Evolutionary conservation across 106 monocot species (phyloP), one percentile per base, ranked within the genome.

Genomic region (Agapanthus africanus): DNA sequence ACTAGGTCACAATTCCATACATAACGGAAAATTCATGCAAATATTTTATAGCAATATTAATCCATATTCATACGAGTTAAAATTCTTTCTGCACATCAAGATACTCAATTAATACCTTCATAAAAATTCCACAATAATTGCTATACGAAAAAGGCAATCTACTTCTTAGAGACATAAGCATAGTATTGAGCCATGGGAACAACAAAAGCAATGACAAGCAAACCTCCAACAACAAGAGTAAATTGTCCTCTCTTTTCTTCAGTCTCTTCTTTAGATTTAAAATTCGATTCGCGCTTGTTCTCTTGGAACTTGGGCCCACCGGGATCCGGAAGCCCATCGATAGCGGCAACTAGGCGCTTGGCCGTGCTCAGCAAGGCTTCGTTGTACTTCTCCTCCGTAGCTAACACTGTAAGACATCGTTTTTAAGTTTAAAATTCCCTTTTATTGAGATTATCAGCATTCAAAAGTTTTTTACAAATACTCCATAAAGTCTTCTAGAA

Each of bases 151-250:
- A 56, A 25, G 0, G 23, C 54, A 56, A n/a, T 56, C 4, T 56
- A 94, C 66, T 90, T 94, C 74, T 77, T 94, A 16, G 94, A 94
- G 36, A 94, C 76, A 76, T 90, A 94, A 19, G 64, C 64, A 77
- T 95, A 95, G 61, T 95, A 95, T 70, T 95, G 95, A 39, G 95
- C 95, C 95, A 95, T 95, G 16, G 95, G 95, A 78, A 95, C 91
- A 4, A 95, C 91, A 79, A 95, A 95, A 40, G 95, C 85, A 68
- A 95, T 86, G 32, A 84, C 95, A 40, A 95, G 70, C 41, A 95
- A 71, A 22, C 95, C 95, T 28, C 91, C 95, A n/a, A 91, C 66
- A 0, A 95, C 95, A 47, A 95, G 84, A 16, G 86, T 80, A 47
- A 95, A 95, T 60, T 91, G 95, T n/a, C 91, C 88, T 13, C 91